These are phyloP conservation scores for Penicillium flavigenum DNA, from an alignment of 495 filamentous ascomycete genomes.

Conservation along the genomic window DNA sequence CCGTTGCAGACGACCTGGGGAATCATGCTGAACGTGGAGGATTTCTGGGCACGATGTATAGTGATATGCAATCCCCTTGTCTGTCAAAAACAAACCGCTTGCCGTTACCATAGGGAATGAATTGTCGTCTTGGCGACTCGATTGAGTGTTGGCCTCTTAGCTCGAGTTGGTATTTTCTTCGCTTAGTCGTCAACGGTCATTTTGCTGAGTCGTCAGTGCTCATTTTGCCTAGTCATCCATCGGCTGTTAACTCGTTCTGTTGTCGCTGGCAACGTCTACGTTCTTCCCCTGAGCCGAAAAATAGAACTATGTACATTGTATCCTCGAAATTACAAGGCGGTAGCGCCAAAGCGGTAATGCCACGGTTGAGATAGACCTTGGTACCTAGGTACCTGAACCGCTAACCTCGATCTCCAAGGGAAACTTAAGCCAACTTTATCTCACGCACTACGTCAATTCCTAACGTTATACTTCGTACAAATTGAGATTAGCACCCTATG, in stretches of 20 bases:
- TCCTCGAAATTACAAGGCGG: background rate
- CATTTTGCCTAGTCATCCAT: background rate
- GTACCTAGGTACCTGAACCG: background rate
- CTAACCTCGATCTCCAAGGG: background rate
- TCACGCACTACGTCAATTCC: background rate
- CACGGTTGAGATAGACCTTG: too few relatives aligned
- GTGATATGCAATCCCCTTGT: background rate
- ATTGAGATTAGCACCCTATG: background rate
- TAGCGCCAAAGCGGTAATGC: too few relatives aligned
- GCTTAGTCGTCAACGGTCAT: background rate
- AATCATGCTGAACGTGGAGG: conserved; percentile 11
- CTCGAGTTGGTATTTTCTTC: background rate
- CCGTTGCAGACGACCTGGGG: conserved; percentile 12
- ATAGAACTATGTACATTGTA: background rate
- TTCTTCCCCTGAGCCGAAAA: background rate
- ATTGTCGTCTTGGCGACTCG: background rate
- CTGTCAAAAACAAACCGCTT: background rate
- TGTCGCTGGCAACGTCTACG: background rate
- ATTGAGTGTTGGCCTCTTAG: background rate
- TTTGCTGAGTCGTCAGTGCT: background rate
- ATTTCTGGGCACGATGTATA: background rate
- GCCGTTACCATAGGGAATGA: background rate
- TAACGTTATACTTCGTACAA: background rate
- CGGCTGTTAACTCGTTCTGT: background rate
- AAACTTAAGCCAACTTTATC: background rate